These are phyloP conservation scores for Neocallimastix lanati DNA, from an alignment of 192 early-diverging fungal species.

Conservation along the genomic window DNA sequence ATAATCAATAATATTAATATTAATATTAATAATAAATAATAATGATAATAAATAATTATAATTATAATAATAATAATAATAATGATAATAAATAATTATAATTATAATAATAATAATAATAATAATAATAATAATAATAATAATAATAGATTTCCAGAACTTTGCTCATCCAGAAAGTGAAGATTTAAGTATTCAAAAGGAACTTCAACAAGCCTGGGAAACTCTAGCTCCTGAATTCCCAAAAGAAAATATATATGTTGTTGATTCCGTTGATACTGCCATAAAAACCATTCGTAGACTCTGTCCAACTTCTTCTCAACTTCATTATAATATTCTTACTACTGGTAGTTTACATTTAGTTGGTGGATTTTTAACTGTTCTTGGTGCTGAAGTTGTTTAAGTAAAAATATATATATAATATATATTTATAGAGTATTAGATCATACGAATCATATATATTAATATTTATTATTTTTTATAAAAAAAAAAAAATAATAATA, in stretches of 20 bases:
- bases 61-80: too few relatives aligned
- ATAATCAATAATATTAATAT: too few relatives aligned
- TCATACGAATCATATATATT: too few relatives aligned
- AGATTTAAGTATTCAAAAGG: background rate
- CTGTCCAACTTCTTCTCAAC: constrained; percentile 6
- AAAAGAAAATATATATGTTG: constrained; percentile 11
- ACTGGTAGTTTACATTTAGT: constrained; percentile 88
- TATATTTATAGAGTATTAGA: too few relatives aligned
- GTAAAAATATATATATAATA: too few relatives aligned
- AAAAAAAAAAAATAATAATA: too few relatives aligned
- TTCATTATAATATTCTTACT: constrained; percentile 44
- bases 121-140: too few relatives aligned
- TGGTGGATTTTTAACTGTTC: constrained; percentile 61
- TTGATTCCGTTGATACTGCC: constrained; percentile 44
- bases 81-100: too few relatives aligned
- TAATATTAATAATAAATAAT: too few relatives aligned
- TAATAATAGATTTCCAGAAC: background rate
- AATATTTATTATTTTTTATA: too few relatives aligned
- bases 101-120: too few relatives aligned
- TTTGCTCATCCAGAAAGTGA: constrained; percentile 12
- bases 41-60: too few relatives aligned
- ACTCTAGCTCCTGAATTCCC: background rate
- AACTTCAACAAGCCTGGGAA: background rate
- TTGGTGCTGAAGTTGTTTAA: constrained; percentile 31
- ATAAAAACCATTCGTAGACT: constrained; percentile 23